A percentile compares a stretch with the other conserved stretches of the same genome.
Conservation (phyloP, 2,329 filamentous ascomycete species). For the Pyrenochaeta sp. region DNA sequence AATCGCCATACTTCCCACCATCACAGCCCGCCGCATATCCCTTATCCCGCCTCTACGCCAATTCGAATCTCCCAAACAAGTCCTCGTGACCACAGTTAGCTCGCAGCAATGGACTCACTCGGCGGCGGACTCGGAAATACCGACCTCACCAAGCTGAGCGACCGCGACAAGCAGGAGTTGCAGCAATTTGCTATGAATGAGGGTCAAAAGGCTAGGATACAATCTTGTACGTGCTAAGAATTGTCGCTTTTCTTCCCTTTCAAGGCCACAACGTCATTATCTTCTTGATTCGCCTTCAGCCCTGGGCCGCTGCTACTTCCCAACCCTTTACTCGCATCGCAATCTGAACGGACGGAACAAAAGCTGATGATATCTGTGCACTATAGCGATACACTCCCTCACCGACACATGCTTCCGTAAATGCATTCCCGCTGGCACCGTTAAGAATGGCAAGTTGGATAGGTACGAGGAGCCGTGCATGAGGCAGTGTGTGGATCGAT, state of each 20-base stretch:
- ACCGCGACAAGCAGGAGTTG: conserved; percentile 85
- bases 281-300: too few relatives aligned
- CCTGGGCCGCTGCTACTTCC: background rate
- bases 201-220: conserved; percentile 81
- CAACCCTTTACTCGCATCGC: background rate
- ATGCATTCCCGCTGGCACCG: conserved; percentile 78
- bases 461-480: conserved; percentile 82
- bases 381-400: conserved; percentile 68
- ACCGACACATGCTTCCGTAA: conserved; percentile 93
- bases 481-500: conserved; percentile 91
- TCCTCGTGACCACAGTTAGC: conserved; percentile 3
- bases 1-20: too few relatives aligned
- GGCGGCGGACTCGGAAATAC: conserved; percentile 58
- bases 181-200: conserved; percentile 87
- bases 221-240: conserved; percentile 47
- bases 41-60: too few relatives aligned
- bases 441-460: conserved; percentile 78
- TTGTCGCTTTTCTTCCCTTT: background rate
- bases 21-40: too few relatives aligned
- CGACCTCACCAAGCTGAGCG: conserved; percentile 78
- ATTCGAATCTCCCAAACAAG: background rate
- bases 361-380: conserved; percentile 48
- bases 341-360: too few relatives aligned
- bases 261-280: background rate
- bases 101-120: conserved; percentile 40